A percentile compares a stretch with the other conserved stretches of the same genome.
Evolutionary conservation across 495 filamentous ascomycete genomes (phyloP).

Genomic region (Neurospora sp.): DNA sequence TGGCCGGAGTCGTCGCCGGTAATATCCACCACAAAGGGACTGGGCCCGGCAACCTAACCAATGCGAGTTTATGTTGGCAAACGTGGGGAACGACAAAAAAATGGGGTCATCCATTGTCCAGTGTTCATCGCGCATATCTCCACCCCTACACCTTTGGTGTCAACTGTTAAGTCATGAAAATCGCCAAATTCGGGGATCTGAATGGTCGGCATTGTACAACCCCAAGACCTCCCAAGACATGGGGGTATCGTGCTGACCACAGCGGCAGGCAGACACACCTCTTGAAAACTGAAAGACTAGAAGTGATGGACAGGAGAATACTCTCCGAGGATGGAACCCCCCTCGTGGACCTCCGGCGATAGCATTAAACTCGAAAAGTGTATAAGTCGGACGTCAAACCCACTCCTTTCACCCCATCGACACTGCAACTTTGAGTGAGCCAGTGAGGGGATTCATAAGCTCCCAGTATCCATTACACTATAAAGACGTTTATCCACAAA

Average conservation of each 20-base stretch:
- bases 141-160: not conserved
- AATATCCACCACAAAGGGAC: not conserved
- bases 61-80: not conserved
- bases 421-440: not conserved
- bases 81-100: not conserved
- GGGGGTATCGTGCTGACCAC: not conserved
- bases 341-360: not conserved
- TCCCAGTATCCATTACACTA: not conserved
- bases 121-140: not conserved
- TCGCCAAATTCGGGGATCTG: not conserved
- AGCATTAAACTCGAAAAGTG: not conserved
- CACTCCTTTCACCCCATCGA: not conserved
- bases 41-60: not conserved
- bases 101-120: not conserved
- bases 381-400: not conserved
- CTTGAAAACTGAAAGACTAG: not conserved
- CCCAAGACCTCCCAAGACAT: not conserved
- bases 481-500: not conserved
- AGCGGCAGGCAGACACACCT: not conserved
- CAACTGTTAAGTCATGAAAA: too few species aligned
- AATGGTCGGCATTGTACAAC: not conserved
- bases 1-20: not conserved
- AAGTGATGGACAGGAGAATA: not conserved
- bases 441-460: not conserved
- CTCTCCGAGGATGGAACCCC: not conserved